A percentile compares a stretch with the other conserved stretches of the same genome.
phyloP scores from a whole-genome alignment of 225 moss, liverwort and hornwort species.

The Neckera pumila region DNA sequence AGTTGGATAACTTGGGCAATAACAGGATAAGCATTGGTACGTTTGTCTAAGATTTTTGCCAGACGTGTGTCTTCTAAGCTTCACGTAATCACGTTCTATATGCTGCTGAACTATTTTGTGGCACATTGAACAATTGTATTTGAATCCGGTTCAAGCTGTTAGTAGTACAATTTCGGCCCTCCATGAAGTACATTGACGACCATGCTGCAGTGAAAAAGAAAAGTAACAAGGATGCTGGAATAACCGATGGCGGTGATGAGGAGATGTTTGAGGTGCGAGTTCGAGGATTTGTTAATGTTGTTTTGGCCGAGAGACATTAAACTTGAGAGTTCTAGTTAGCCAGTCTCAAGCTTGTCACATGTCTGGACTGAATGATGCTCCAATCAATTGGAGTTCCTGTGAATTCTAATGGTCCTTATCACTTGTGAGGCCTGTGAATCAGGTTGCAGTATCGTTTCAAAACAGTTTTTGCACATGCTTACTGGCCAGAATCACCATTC shows the following conservation, averaged over 20 bases:
- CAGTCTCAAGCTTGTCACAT: neutral
- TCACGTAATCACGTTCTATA: neutral
- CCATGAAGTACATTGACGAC: slow-evolving; percentile 85
- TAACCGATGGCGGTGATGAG: slow-evolving; percentile 59
- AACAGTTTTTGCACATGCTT: neutral
- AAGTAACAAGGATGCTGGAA: slow-evolving; percentile 55
- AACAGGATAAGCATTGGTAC: neutral
- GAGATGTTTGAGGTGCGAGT: slow-evolving; percentile 87
- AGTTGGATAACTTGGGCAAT: neutral
- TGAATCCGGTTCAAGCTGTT: slow-evolving; percentile 91
- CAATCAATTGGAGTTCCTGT: too few relatives aligned
- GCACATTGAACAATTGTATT: slow-evolving; percentile 47
- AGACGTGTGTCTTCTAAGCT: neutral
- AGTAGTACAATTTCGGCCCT: slow-evolving; percentile 90
- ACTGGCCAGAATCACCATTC: neutral
- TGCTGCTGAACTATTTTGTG: neutral
- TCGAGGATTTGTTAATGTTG: too few relatives aligned
- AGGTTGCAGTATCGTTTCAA: too few relatives aligned
- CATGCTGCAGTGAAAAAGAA: slow-evolving; percentile 53
- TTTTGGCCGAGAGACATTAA: too few relatives aligned
- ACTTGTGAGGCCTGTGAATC: too few relatives aligned
- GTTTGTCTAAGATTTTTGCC: neutral
- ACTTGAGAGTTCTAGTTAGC: neutral
- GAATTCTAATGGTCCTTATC: too few relatives aligned
- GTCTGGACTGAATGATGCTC: too few relatives aligned